A percentile compares a stretch with the other conserved stretches of the same genome.
phyloP scores from a whole-genome alignment of 306 rosid genomes.

The Castanea crenata region DNA sequence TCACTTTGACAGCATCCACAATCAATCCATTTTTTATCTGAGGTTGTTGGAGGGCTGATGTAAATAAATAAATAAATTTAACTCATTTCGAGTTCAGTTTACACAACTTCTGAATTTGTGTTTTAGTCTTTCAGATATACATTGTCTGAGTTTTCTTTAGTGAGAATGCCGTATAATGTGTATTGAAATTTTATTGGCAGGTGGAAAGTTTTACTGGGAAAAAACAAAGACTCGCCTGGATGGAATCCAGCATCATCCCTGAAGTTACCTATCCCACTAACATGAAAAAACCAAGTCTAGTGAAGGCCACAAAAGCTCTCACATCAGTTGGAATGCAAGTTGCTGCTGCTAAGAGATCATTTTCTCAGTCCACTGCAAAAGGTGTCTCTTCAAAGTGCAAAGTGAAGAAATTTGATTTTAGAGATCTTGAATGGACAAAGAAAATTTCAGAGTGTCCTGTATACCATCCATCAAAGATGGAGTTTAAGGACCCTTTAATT shows the following conservation, averaged over 20 bases:
- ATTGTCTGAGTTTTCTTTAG: background rate
- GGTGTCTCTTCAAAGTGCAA: slow-evolving; percentile 1
- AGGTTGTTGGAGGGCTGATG: too few relatives aligned
- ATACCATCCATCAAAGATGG: slow-evolving; percentile 26
- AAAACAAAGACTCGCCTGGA: background rate
- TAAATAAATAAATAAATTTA: too few relatives aligned
- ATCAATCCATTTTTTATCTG: too few relatives aligned
- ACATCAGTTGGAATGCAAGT: slow-evolving; percentile 2
- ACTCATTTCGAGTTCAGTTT: too few relatives aligned
- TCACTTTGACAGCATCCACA: too few relatives aligned
- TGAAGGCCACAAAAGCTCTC: slow-evolving; percentile 11
- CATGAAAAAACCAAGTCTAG: background rate
- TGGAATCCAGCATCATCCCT: background rate
- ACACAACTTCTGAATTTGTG: too few relatives aligned
- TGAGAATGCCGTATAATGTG: background rate
- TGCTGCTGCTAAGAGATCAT: background rate
- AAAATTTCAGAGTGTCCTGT: slow-evolving; percentile 36
- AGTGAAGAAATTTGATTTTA: slow-evolving; percentile 15
- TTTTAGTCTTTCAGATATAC: too few relatives aligned
- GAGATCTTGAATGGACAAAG: slow-evolving; percentile 29
- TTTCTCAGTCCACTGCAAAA: background rate
- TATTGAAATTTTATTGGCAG: background rate
- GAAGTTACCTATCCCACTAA: background rate
- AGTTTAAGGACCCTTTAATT: slow-evolving; percentile 25
- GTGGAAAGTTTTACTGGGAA: background rate